Conservation (phyloP, 352 stramenopile genomes). For the Pythium insidiosum region DNA sequence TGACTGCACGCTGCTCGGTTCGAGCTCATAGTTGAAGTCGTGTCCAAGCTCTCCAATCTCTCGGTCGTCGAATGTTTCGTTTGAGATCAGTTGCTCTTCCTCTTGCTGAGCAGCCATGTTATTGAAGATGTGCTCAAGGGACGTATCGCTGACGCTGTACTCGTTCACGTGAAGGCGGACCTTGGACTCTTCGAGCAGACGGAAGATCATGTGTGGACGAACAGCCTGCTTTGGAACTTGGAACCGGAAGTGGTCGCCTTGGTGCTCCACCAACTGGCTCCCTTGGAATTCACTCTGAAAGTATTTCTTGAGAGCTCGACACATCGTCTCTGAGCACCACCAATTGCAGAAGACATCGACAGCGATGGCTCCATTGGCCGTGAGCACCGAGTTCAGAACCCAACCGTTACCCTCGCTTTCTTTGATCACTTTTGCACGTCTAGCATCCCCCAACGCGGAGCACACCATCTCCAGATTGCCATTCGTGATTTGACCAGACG, state of each 20-base stretch:
- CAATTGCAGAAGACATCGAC: slow-evolving; percentile 47
- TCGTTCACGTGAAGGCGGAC: slow-evolving; percentile 49
- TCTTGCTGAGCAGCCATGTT: slow-evolving; percentile 76
- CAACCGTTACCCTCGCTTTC: slow-evolving; percentile 28
- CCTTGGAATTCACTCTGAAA: slow-evolving; percentile 32
- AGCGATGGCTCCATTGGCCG: slow-evolving; percentile 31
- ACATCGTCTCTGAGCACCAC: slow-evolving; percentile 42
- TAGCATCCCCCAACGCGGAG: slow-evolving; percentile 15
- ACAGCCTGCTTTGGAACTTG: slow-evolving; percentile 54
- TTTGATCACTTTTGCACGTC: slow-evolving; percentile 25
- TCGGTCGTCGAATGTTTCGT: slow-evolving; percentile 21
- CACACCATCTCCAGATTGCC: slow-evolving; percentile 28
- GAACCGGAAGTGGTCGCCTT: slow-evolving; percentile 60
- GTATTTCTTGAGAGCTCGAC: slow-evolving; percentile 27
- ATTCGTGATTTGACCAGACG: slow-evolving; percentile 8
- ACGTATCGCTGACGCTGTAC: slow-evolving; percentile 86
- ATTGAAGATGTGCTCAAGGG: slow-evolving; percentile 90
- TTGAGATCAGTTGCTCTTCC: slow-evolving; percentile 30
- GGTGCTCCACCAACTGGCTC: slow-evolving; percentile 44
- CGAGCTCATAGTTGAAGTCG: slow-evolving; percentile 5
- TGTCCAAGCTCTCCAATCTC: not conserved
- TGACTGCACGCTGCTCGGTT: slow-evolving; percentile 26
- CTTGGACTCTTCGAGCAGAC: slow-evolving; percentile 58
- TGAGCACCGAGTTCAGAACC: slow-evolving; percentile 33
- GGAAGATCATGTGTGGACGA: slow-evolving; percentile 52